These are phyloP conservation scores for Mycena rosella DNA, from an alignment of 768 basidiomycete genomes.

Conservation along the genomic window DNA sequence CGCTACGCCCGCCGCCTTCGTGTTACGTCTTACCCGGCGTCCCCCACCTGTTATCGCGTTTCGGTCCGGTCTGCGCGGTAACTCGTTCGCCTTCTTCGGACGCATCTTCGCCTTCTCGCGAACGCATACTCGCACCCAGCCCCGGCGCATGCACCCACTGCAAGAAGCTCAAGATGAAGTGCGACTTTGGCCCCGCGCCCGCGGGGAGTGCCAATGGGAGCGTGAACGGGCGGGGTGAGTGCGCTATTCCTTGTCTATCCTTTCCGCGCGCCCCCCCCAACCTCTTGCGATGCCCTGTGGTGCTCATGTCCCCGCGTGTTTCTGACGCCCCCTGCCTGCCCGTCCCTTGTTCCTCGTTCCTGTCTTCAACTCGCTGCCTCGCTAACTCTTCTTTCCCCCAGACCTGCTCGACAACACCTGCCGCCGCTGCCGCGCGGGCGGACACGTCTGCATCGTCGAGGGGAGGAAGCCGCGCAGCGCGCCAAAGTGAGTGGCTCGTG, in stretches of 20 bases:
- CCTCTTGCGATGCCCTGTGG: too few species aligned
- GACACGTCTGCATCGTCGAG: slow-evolving; percentile 86
- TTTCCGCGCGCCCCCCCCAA: too few species aligned
- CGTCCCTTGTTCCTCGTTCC: background rate
- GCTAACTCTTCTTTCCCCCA: background rate
- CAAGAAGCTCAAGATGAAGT: slow-evolving; percentile 95
- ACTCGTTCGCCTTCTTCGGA: too few species aligned
- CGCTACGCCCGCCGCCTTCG: background rate
- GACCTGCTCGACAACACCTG: slow-evolving; percentile 71
- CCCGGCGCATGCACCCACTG: slow-evolving; percentile 89
- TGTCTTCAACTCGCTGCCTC: too few species aligned
- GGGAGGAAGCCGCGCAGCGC: slow-evolving; percentile 83
- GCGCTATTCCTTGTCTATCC: background rate
- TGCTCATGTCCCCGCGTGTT: background rate
- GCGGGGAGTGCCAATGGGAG: background rate
- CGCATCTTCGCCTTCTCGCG: background rate
- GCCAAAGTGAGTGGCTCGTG: slow-evolving; percentile 79
- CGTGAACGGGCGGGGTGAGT: slow-evolving; percentile 6
- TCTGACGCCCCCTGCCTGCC: too few species aligned
- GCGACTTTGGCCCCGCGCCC: slow-evolving; percentile 66
- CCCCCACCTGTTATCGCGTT: too few species aligned
- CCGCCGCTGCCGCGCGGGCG: slow-evolving; percentile 78
- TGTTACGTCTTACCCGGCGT: background rate
- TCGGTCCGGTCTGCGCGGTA: too few species aligned
- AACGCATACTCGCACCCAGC: slow-evolving; percentile 49